Base-by-base conservation (phyloP, 257 asterid genomes). In the Cinchona pubescens region DNA sequence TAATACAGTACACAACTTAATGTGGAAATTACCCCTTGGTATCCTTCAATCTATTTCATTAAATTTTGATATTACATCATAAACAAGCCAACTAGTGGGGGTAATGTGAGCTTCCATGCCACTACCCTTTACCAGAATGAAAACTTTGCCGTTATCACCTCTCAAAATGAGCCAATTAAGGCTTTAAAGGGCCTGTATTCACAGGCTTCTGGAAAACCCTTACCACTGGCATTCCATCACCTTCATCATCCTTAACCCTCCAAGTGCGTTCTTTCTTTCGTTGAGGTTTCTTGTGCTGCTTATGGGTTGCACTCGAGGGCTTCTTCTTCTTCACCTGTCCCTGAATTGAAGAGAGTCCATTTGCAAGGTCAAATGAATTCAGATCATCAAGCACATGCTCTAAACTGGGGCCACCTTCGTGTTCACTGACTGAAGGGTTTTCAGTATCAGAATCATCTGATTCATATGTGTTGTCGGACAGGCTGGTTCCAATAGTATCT, bases 271-370 rank as follows among this genome's bases (percentile, higher is more conserved):
- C 96, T 82, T 95, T 95, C 92, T 86, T 90, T 67, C 93, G 86
- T 67, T 87, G 96, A 13, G 93, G 91, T 77, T 95, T 95, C 89
- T 87, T 92, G 43, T 95, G 97, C 85, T 83, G 91, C 84, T 95
- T 95, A 81, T 90, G 92, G 19, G 94, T 86, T 30, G 91, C 89
- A 69, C 27, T 72, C 3, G 84, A 5, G 32, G 83, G 58, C 80
- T 86, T 84, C 83, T 82, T 85, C 82, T 77, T 86, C 82, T 74
- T 90, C 29, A 59, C 69, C 10, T 68, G 72, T 27, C 51, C 80
- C 78, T 83, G 82, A 1, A 21, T n/a, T 2, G 89, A 76, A 71
- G 90, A 86, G 67, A 88, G 79, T 51, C 96, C 98, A 58, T 87
- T 91, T 62, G 86, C 87, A 35, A 90, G 69, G 79, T 95, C 99